phyloP scores from a whole-genome alignment of 139 green algal genomes.

The Chlorella sp. region DNA sequence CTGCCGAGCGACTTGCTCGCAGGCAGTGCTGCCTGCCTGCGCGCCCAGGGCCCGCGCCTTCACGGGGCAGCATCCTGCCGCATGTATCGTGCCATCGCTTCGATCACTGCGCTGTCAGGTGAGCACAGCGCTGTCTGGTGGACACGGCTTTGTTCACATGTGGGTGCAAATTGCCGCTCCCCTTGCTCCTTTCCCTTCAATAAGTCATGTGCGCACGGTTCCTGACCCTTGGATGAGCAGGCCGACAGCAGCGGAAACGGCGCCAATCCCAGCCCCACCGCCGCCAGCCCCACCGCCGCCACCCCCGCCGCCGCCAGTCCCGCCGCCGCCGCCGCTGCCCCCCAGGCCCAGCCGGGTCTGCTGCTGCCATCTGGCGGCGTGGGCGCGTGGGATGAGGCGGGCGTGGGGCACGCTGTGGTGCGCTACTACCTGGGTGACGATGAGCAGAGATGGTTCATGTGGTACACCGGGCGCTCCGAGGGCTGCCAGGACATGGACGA shows the following conservation, averaged over 20 bases:
- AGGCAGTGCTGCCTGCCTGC: background rate
- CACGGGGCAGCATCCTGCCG: background rate
- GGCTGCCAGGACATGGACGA: slow-evolving; percentile 49
- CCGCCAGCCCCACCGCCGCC: background rate
- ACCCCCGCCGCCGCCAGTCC: slow-evolving; percentile 3
- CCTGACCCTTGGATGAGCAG: background rate
- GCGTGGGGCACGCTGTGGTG: slow-evolving; percentile 79
- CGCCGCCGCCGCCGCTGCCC: slow-evolving; percentile 25
- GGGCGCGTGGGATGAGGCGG: slow-evolving; percentile 78
- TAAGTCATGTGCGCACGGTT: too few species aligned
- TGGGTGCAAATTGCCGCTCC: background rate
- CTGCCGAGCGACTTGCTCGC: too few species aligned
- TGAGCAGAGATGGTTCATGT: slow-evolving; percentile 91
- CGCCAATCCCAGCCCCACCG: background rate
- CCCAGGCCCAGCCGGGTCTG: slow-evolving; percentile 55
- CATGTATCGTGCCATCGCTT: background rate
- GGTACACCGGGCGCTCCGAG: slow-evolving; percentile 74
- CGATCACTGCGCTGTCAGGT: background rate
- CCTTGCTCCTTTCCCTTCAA: background rate
- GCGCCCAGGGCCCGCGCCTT: background rate
- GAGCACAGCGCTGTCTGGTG: background rate
- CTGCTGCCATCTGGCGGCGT: slow-evolving; percentile 59
- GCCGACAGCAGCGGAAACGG: background rate
- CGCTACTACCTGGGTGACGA: slow-evolving; percentile 84
- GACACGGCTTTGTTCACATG: background rate